These are phyloP conservation scores for Aspergillus spinulosporus DNA, from an alignment of 2,329 filamentous ascomycete species.

Conservation along the genomic window DNA sequence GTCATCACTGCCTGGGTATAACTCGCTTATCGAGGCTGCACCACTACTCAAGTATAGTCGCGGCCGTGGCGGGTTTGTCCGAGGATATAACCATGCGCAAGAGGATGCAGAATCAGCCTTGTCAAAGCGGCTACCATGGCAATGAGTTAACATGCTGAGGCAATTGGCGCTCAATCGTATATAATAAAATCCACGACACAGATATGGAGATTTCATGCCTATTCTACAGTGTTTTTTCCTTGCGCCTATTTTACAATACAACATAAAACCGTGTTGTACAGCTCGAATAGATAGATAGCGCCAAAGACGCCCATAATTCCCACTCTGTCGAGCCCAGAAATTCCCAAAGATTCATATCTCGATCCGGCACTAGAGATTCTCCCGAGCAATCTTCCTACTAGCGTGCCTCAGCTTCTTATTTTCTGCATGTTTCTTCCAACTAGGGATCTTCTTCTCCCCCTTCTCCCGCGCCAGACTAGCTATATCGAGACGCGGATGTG, in stretches of 20 bases:
- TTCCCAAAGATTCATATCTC: neutral
- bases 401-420: constrained; percentile 47
- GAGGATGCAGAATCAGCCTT: too few species aligned
- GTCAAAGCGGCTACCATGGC: too few species aligned
- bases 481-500: constrained; percentile 10
- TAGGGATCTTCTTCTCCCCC: constrained; percentile 37
- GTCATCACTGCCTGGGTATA: too few species aligned
- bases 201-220: constrained; percentile 11
- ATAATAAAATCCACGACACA: neutral
- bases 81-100: too few species aligned
- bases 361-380: neutral
- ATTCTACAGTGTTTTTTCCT: constrained; percentile 12
- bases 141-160: neutral
- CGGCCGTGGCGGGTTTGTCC: too few species aligned
- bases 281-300: neutral
- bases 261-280: constrained; percentile 14
- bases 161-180: neutral
- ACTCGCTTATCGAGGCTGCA: too few species aligned
- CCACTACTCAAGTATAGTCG: too few species aligned
- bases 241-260: constrained; percentile 22
- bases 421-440: constrained; percentile 46
- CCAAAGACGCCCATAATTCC: constrained; percentile 11
- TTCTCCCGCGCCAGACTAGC: constrained; percentile 31
- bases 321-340: neutral
- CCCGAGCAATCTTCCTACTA: constrained; percentile 34